Evolutionary conservation across 306 rosid genomes (phyloP), one percentile per base, ranked within the genome.

Genomic region (Casuarina glauca): DNA sequence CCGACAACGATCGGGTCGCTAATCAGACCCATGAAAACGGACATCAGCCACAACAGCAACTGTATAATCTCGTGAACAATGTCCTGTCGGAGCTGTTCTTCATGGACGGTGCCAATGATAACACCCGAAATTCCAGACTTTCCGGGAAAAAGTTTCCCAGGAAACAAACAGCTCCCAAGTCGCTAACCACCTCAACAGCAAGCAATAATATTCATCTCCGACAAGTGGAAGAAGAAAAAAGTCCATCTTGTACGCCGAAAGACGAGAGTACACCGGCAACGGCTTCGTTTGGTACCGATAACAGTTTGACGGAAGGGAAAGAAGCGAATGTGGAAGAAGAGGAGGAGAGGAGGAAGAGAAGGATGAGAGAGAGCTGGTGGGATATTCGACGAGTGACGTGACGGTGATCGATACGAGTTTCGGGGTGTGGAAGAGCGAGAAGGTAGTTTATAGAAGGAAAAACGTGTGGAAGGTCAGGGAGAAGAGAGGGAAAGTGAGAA

Each of bases 331-430:
- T 39, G 39, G 82, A 71, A 12, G 67, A 46, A 46, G 85, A 66
- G 38, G 82, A 72, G 4, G 86, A 75, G 11, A 78, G 4, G 80
- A 79, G 2, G 84, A 86, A 17, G 82, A 76, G 19, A 78, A 82
- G 26, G 85, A 71, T 2, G 85, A 73, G 55, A 84, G 85, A 54
- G 95, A 94, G 69, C 74, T 95, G 51, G 80, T 61, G 72, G 98
- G 98, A 10, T 95, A 88, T 80, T 87, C 97, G 11, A 86, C 82
- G 85, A 92, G 96, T 48, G 98, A 95, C 76, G 96, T 93, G 51
- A 95, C 98, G 0, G 93, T 95, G 75, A 92, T 95, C 38, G 98
- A 95, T 71, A 95, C 97, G 35, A 95, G 98, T 72, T 79, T 76
- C 15, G 78, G 82, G 6, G 76, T 72, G 2, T 95, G 97, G 98